Percentiles rank a stretch among this genome's conserved stretches.
Conservation (phyloP, 1,284 basidiomycete genomes). For the Tranzscheliella williamsii region DNA sequence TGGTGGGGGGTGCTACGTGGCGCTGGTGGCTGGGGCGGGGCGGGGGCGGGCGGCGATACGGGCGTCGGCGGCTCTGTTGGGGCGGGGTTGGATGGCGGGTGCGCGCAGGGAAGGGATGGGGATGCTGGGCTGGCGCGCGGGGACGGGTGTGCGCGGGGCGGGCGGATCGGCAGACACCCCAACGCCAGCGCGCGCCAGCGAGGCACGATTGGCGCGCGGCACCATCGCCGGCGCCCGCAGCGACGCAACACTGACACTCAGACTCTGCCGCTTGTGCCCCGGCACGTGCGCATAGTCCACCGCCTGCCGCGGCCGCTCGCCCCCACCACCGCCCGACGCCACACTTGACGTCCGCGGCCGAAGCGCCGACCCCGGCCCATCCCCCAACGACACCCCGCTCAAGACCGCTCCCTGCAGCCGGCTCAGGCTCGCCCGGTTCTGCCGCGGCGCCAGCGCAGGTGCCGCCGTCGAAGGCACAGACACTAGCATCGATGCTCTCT, state of each 20-base stretch:
- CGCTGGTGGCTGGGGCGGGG: too few species aligned
- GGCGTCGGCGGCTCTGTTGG: constrained; percentile 8
- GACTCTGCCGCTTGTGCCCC: constrained; percentile 37
- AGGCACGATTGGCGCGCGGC: constrained; percentile 10
- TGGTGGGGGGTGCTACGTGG: too few species aligned
- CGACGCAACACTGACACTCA: constrained; percentile 19
- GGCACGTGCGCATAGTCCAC: constrained; percentile 35
- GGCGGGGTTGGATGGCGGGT: constrained; percentile 10
- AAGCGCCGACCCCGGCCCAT: not conserved
- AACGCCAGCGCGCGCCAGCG: not conserved
- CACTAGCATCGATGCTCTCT: constrained; percentile 8
- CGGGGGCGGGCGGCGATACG: not conserved
- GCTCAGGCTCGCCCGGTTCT: constrained; percentile 12
- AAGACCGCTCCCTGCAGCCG: not conserved
- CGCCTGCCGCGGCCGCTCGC: constrained; percentile 1
- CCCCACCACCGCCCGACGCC: not conserved
- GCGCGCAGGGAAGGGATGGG: constrained; percentile 26
- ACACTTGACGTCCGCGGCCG: not conserved
- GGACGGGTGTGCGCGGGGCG: too few species aligned
- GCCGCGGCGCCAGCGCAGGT: constrained; percentile 24
- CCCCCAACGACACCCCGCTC: not conserved
- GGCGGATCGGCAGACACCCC: too few species aligned
- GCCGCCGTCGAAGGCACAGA: constrained; percentile 16
- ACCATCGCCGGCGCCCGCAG: constrained; percentile 17
- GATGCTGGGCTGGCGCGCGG: too few species aligned